Evolutionary conservation across 2,329 filamentous ascomycete species (phyloP).

Genomic region (Venturia oleaginea): DNA sequence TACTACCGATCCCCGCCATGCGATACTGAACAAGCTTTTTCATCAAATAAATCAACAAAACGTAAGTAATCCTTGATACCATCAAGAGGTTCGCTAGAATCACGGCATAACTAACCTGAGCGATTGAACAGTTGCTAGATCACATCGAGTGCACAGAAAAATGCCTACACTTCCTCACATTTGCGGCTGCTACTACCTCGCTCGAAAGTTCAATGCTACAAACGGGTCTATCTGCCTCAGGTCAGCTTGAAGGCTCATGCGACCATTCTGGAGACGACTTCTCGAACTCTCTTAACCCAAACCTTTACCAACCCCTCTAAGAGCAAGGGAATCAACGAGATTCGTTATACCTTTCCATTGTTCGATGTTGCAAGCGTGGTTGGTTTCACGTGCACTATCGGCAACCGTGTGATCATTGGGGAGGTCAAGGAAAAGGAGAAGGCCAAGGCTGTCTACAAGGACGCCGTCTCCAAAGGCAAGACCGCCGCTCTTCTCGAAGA

Average conservation of each 20-base stretch:
- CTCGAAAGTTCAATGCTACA: conserved; percentile 8
- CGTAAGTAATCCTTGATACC: no score
- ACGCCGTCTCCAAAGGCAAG: conserved; percentile 49
- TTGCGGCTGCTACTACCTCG: conserved; percentile 24
- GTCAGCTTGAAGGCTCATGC: conserved; percentile 49
- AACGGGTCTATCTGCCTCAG: conserved; percentile 41
- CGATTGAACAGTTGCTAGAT: background rate
- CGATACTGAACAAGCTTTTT: no score
- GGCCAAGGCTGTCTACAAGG: conserved; percentile 50
- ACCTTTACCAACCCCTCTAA: conserved; percentile 51
- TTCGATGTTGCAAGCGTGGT: conserved; percentile 65
- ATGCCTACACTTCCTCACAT: conserved; percentile 10
- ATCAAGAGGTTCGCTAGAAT: background rate
- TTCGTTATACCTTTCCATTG: conserved; percentile 60
- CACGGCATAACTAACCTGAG: background rate
- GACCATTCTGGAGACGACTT: conserved; percentile 49
- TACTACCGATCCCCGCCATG: no score
- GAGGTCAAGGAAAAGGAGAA: conserved; percentile 57
- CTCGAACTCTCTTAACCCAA: conserved; percentile 45
- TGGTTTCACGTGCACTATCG: conserved; percentile 56
- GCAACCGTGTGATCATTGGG: conserved; percentile 50
- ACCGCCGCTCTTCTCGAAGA: conserved; percentile 59
- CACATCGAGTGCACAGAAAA: background rate
- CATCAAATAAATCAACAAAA: no score
- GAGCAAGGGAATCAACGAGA: conserved; percentile 40